phyloP scores from a whole-genome alignment of 1,139 yeast species.

The Saccharomyces hybrid region DNA sequence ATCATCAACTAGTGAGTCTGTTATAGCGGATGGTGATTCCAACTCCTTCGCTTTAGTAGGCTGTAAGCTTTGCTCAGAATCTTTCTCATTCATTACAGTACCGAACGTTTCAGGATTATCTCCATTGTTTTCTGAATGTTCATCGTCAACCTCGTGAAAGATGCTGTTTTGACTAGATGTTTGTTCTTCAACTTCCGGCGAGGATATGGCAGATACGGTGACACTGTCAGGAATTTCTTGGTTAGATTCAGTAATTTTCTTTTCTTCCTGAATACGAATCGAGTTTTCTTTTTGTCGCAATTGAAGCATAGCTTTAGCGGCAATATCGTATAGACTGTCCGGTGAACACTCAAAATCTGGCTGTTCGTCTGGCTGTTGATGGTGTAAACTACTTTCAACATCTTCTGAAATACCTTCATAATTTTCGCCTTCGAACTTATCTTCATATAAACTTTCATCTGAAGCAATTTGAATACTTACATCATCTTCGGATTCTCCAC shows the following conservation, averaged over 20 bases:
- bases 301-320: not conserved
- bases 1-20: not conserved
- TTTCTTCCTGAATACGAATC: not conserved
- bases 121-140: not conserved
- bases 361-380: no score
- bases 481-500: not conserved
- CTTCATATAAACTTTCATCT: not conserved
- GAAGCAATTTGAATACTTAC: not conserved
- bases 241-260: not conserved
- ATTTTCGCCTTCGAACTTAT: not conserved
- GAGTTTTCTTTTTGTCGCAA: not conserved
- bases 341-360: not conserved
- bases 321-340: not conserved
- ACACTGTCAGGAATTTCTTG: not conserved
- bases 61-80: not conserved
- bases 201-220: not conserved
- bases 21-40: not conserved
- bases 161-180: not conserved
- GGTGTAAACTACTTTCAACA: not conserved
- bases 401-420: not conserved
- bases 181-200: not conserved
- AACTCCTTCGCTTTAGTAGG: not conserved
- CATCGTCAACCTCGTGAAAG: not conserved
- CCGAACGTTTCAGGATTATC: not conserved
- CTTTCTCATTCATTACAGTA: not conserved